Conservation (phyloP, 1,284 basidiomycete genomes). For the Leccinum solheimii region DNA sequence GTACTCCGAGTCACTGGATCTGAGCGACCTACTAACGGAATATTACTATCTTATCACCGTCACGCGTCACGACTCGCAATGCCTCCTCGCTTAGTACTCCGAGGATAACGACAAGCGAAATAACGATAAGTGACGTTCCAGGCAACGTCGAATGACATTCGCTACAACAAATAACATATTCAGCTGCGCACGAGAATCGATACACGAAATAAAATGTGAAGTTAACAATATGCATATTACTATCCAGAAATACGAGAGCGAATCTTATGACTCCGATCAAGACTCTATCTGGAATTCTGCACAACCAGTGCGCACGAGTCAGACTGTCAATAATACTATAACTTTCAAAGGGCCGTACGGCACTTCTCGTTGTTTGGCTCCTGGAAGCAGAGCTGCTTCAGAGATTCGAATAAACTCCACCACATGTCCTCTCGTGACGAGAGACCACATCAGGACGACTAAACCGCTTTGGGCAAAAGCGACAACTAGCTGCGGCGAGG, state of each 20-base stretch:
- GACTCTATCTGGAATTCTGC: background rate
- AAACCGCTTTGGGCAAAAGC: slow-evolving; percentile 25
- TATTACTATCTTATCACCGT: background rate
- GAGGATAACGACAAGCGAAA: slow-evolving; percentile 8
- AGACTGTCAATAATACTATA: background rate
- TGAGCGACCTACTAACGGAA: background rate
- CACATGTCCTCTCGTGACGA: slow-evolving; percentile 28
- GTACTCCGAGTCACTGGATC: background rate
- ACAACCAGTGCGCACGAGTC: background rate
- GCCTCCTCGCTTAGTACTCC: background rate
- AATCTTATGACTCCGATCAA: background rate
- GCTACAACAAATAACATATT: slow-evolving; percentile 9
- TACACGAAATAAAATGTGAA: slow-evolving; percentile 12
- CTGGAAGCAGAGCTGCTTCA: background rate
- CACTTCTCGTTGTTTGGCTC: slow-evolving; percentile 3
- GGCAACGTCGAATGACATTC: background rate
- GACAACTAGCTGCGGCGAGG: slow-evolving; percentile 26
- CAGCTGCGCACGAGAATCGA: slow-evolving; percentile 3
- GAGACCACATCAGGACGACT: slow-evolving; percentile 31
- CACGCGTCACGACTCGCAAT: background rate
- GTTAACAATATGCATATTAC: slow-evolving; percentile 13
- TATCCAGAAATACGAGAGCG: slow-evolving; percentile 6
- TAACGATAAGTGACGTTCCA: background rate
- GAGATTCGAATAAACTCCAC: background rate
- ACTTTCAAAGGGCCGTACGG: background rate